Conservation (phyloP, 2,329 filamentous ascomycete species). For the Pseudocercospora fijiensis region DNA sequence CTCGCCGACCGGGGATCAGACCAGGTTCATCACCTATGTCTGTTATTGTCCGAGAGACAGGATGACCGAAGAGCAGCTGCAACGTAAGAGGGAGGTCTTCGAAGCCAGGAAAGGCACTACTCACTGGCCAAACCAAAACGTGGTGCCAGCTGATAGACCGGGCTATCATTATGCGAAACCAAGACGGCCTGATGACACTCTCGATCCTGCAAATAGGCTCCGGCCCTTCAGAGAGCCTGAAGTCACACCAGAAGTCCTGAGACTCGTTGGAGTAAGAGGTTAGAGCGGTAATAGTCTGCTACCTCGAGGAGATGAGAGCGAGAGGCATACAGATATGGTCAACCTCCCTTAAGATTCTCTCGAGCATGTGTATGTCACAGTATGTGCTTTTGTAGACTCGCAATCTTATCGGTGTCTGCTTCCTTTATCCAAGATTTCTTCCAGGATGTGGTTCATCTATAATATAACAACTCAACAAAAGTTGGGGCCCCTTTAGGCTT, state of each 20-base stretch:
- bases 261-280: constrained; percentile 20
- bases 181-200: constrained; percentile 20
- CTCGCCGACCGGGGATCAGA: constrained; percentile 23
- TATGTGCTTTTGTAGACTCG: not conserved
- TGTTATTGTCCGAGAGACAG: constrained; percentile 25
- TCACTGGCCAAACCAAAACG: constrained; percentile 31
- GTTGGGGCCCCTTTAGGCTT: no score
- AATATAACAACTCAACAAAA: no score
- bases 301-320: not conserved
- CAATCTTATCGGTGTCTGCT: not conserved
- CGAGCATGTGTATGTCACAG: not conserved
- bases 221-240: constrained; percentile 23
- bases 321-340: not conserved
- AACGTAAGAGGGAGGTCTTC: constrained; percentile 26
- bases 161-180: constrained; percentile 22
- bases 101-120: constrained; percentile 25
- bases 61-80: constrained; percentile 20
- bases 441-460: not conserved
- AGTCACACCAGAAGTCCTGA: constrained; percentile 20
- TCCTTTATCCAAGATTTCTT: not conserved
- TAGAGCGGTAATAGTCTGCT: not conserved
- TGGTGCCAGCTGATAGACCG: constrained; percentile 25
- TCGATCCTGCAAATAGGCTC: constrained; percentile 21
- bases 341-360: not conserved
- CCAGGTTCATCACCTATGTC: constrained; percentile 25